These are phyloP conservation scores for Fusarium brevicatenulatum DNA, from an alignment of 2,329 filamentous ascomycete species.

Conservation along the genomic window DNA sequence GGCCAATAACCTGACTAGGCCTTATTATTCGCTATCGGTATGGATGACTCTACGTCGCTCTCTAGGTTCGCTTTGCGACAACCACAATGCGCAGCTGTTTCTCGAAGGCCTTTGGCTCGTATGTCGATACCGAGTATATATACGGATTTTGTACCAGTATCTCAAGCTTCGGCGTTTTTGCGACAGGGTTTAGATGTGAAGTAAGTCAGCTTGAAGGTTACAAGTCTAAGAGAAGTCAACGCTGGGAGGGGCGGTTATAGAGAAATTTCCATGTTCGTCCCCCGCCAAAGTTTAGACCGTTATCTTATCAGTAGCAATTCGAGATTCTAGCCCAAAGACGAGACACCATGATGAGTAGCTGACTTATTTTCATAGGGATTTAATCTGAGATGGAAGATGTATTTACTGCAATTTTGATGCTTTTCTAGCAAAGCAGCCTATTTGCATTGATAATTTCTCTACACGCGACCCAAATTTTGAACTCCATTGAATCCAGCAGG, in stretches of 20 bases:
- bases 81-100: background rate
- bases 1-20: background rate
- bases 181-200: background rate
- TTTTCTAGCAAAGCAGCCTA: background rate
- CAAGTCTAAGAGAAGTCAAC: background rate
- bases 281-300: constrained; percentile 37
- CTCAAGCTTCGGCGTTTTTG: background rate
- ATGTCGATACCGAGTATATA: no score
- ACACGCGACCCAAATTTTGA: background rate
- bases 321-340: background rate
- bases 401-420: background rate
- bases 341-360: background rate
- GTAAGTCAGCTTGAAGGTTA: background rate
- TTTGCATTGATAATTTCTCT: background rate
- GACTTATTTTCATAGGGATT: background rate
- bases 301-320: constrained; percentile 34
- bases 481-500: background rate
- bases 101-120: background rate
- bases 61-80: constrained; percentile 24
- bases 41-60: constrained; percentile 5
- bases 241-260: constrained; percentile 20
- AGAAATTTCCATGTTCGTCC: constrained; percentile 40
- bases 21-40: background rate
- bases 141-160: background rate
- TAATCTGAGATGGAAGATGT: background rate